phyloP scores from a whole-genome alignment of 2,329 filamentous ascomycete species.

The Pseudopyricularia javanii region DNA sequence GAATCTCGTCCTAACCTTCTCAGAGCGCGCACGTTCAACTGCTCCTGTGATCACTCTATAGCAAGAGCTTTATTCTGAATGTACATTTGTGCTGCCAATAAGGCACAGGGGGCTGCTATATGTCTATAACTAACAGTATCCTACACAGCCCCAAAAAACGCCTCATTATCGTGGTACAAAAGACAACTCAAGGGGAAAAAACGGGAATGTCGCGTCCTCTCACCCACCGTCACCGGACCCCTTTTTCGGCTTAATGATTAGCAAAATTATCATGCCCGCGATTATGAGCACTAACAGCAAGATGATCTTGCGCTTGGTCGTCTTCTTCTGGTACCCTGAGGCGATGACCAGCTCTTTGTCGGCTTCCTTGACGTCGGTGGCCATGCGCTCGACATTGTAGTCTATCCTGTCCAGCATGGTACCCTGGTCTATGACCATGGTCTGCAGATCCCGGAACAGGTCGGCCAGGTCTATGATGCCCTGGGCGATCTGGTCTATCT shows the following conservation, averaged over 20 bases:
- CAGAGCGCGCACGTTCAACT: too few relatives aligned
- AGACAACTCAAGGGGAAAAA: background rate
- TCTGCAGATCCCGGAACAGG: slow-evolving; percentile 91
- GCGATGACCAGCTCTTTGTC: slow-evolving; percentile 86
- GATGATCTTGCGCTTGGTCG: slow-evolving; percentile 86
- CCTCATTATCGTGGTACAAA: background rate
- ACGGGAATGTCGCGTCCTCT: background rate
- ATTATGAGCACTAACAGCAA: slow-evolving; percentile 77
- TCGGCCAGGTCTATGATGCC: slow-evolving; percentile 96
- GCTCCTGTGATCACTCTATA: too few relatives aligned
- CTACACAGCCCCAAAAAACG: background rate
- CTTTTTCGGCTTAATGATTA: slow-evolving; percentile 65
- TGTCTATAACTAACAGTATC: background rate
- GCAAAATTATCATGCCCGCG: slow-evolving; percentile 72
- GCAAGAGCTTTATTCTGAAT: too few relatives aligned
- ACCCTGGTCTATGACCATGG: slow-evolving; percentile 87
- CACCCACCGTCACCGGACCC: background rate
- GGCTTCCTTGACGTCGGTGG: slow-evolving; percentile 81
- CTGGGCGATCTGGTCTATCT: slow-evolving; percentile 96
- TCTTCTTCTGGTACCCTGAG: slow-evolving; percentile 76
- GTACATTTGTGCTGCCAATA: too few relatives aligned
- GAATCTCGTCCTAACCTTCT: too few relatives aligned
- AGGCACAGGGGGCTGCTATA: too few relatives aligned
- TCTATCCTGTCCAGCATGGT: slow-evolving; percentile 91
- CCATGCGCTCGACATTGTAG: slow-evolving; percentile 95